Base-by-base conservation (phyloP, 75 land plant species). In the Ceratopteris richardii region DNA sequence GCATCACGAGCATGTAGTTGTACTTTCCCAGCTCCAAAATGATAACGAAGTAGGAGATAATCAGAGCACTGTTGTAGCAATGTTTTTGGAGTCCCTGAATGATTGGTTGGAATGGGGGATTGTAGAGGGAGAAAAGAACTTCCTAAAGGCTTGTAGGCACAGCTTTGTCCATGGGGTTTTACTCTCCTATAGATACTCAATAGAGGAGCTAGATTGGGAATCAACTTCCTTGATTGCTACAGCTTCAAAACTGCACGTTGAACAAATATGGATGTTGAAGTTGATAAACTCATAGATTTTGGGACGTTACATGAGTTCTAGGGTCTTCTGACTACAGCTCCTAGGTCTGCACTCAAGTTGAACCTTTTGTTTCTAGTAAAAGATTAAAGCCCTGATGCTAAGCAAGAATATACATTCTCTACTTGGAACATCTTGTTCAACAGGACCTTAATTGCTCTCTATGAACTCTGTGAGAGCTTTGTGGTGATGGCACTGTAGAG, bases 141-240 rank as follows among this genome's bases (percentile, higher is more conserved):
- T 95, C 31, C 53, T 80, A 23, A 83, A 77, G 80, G 87, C 99
- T 24, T 95, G 99, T 61, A 63, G 61, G 53, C 88, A 76, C 28
- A 95, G 96, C 64, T 90, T 90, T 80, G 88, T 95, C 52, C 99
- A 95, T 76, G 99, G 99, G 1, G 68, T 81, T 28, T 76, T 95
- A 60, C 88, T 95, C 37, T 56, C 86, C 0, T 79, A 88, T n/a
- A 77, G 99, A 1, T 95, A 95, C 54, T 86, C 96, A 20, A 81
- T 95, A 75, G 91, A 89, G 63, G 99, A 90, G 66, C 57, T 90
- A 44, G 92, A 87, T 68, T 95, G 96, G 96, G 69, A 60, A 56
- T 86, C 99, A 48, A 77, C 64, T 66, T 70, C 69, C 6, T 69
- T 82, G 1, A 60, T 58, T 61, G 68, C 72, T 20, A 61, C 73